Conservation (phyloP, 305 asterid genomes). For the Ajuga reptans region DNA sequence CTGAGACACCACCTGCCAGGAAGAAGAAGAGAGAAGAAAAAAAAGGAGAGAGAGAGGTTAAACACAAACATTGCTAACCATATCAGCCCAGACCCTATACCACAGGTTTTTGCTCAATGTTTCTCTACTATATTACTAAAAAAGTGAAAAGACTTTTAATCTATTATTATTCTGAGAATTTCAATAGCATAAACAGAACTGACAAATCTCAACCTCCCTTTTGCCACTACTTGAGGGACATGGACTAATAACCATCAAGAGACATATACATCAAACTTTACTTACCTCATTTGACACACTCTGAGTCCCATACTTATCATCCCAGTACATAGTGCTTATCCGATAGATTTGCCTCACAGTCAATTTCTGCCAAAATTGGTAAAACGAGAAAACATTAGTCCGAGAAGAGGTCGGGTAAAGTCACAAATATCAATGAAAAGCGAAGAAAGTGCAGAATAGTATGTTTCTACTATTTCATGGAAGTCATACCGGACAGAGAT, state of each 20-base stretch:
- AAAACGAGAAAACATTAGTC: not conserved
- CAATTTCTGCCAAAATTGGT: constrained; percentile 45
- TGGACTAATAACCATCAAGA: not conserved
- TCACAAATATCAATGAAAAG: not conserved
- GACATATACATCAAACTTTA: constrained; percentile 12
- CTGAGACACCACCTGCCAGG: constrained; percentile 80
- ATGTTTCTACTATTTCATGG: not conserved
- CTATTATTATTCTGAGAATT: too few species aligned
- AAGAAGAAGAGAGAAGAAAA: constrained; percentile 19
- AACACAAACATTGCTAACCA: not conserved
- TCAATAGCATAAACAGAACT: too few species aligned
- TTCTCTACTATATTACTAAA: not conserved
- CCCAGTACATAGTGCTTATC: constrained; percentile 99
- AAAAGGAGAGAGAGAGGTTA: not conserved
- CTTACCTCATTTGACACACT: constrained; percentile 90
- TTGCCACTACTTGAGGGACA: too few species aligned
- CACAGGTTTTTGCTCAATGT: not conserved
- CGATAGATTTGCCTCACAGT: constrained; percentile 93
- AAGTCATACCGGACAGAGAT: constrained; percentile 80
- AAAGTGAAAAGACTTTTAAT: too few species aligned
- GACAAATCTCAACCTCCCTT: too few species aligned
- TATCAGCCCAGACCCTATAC: not conserved
- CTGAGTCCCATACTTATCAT: constrained; percentile 95
- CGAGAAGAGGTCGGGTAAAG: constrained; percentile 15
- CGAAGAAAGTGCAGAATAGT: not conserved